These are phyloP conservation scores for Mikania micrantha DNA, from an alignment of 129 eudicot species.

Conservation along the genomic window DNA sequence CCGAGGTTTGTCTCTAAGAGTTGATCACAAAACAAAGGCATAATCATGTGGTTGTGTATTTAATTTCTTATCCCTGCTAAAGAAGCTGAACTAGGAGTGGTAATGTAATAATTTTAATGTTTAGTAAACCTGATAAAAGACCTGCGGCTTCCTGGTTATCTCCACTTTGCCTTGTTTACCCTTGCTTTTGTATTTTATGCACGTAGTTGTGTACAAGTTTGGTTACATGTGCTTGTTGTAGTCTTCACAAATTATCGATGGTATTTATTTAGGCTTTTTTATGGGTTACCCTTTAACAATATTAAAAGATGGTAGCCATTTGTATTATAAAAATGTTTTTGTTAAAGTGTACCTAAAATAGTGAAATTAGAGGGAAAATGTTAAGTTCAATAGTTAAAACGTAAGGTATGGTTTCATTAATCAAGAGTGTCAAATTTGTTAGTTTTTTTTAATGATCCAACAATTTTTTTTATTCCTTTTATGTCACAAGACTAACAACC, in stretches of 20 bases:
- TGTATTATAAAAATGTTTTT: neutral
- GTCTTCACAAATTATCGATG: neutral
- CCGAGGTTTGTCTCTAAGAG: conserved; percentile 36
- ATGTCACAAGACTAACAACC: no score
- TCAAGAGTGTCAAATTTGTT: no score
- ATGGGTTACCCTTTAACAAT: neutral
- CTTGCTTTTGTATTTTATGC: neutral
- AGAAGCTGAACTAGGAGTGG: conserved; percentile 8
- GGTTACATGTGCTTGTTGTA: neutral
- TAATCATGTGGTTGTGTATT: conserved; percentile 10
- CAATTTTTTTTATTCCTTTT: no score
- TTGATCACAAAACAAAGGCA: conserved; percentile 21
- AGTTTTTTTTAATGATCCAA: no score
- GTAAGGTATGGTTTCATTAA: no score
- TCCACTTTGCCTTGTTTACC: neutral
- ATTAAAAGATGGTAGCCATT: neutral
- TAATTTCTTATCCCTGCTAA: conserved; percentile 8
- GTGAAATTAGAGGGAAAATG: neutral
- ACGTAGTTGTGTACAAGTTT: neutral
- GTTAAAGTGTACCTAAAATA: neutral
- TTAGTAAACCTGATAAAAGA: neutral
- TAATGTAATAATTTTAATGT: neutral
- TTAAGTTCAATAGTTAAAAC: no score
- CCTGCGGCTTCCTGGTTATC: neutral
- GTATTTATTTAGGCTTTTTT: neutral